Base-by-base conservation (phyloP, 2,329 filamentous ascomycete species). In the Fonsecaea nubica region DNA sequence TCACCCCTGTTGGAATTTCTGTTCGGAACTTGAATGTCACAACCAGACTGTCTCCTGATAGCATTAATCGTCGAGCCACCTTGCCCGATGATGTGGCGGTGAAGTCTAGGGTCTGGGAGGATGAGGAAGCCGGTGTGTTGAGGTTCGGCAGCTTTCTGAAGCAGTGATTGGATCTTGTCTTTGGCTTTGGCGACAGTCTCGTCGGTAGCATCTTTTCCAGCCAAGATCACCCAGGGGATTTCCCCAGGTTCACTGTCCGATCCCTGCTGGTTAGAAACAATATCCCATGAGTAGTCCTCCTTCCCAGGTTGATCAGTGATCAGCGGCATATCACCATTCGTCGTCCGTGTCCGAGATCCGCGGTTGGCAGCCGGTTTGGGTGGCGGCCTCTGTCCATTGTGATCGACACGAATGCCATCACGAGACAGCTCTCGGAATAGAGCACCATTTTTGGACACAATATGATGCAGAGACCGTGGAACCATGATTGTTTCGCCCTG, bases 371-470 rank as follows among this genome's bases (percentile, higher is more conserved):
- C 80, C 9, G 90, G 86, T 80, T 90, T 93, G 45, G 88, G 77
- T 5, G 95, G 95, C 3, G 91, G 82, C 64, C 90, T 82, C 67
- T 95, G 88, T 53, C 93, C 93, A 63, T 88, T 91, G 76, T 98
- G 95, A 78, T 98, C 93, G 61, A 99, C 91, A 0, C 90, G 95
- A 71, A 99, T 92, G 72, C 92, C 90, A 75, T 97, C 91, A 78
- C 89, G 93, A 71, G 91, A 89, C 50, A 99, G 88, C 74, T 89
- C 90, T 71, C 94, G 92, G 90, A 98, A 97, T 82, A 98, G 91
- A 73, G 93, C 90, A 1, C 94, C 95, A 71, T 94, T 93, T 77
- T 97, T 94, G 60, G 92, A 87, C 72, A 99, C 86, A 66, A 85
- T 81, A 77, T 98, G 92, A 82, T 99, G 95, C 67, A 95, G 83